Percentiles rank a stretch among this genome's conserved stretches.
Conservation (phyloP, 192 early-diverging fungal species). For the Podila minutissima region DNA sequence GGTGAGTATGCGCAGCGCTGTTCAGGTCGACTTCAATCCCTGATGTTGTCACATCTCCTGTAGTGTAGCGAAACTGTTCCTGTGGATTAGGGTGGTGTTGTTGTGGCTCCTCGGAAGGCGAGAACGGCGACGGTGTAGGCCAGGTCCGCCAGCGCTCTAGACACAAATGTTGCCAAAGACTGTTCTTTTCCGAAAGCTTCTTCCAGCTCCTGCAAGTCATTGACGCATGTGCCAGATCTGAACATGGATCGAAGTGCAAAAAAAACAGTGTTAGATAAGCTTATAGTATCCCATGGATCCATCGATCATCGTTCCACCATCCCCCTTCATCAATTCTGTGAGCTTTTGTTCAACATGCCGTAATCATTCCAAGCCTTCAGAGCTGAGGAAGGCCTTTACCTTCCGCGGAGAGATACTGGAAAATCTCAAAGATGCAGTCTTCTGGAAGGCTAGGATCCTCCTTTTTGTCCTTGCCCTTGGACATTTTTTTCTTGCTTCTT, state of each 20-base stretch:
- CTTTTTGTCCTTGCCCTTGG: neutral
- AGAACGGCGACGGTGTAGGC: constrained; percentile 23
- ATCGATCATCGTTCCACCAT: neutral
- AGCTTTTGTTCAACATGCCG: too few relatives aligned
- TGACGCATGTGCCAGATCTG: constrained; percentile 34
- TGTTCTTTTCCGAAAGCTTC: constrained; percentile 27
- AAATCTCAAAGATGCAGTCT: constrained; percentile 40
- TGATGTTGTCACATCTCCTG: too few relatives aligned
- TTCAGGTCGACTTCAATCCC: too few relatives aligned
- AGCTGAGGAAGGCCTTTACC: constrained; percentile 13
- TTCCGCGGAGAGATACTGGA: constrained; percentile 27
- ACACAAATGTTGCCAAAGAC: constrained; percentile 36
- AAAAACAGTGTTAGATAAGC: neutral
- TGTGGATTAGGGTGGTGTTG: neutral
- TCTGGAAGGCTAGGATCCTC: constrained; percentile 15
- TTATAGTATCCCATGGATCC: neutral
- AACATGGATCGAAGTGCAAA: neutral
- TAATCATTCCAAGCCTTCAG: too few relatives aligned
- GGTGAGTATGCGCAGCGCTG: too few relatives aligned
- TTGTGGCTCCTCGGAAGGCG: constrained; percentile 18
- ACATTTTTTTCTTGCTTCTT: constrained; percentile 11
- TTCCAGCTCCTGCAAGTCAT: constrained; percentile 27
- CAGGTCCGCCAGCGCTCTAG: constrained; percentile 40
- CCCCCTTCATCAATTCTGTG: too few relatives aligned
- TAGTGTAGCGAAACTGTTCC: neutral